A percentile compares a stretch with the other conserved stretches of the same genome.
These are phyloP conservation scores for Cyclaneusma minus DNA, from an alignment of 2,329 filamentous ascomycete genomes.

Conservation along the genomic window DNA sequence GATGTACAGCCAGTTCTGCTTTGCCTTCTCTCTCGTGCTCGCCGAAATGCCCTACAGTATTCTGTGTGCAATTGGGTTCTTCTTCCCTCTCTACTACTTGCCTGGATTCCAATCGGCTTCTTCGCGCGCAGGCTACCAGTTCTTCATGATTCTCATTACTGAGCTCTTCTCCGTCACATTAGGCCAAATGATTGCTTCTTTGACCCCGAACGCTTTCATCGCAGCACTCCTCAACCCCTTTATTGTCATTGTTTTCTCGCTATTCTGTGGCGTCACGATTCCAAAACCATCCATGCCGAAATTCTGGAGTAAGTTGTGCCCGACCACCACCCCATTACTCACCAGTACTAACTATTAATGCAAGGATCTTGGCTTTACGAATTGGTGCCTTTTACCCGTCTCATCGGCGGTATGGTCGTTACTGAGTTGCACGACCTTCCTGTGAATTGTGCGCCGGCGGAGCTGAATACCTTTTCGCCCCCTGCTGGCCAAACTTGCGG, in stretches of 20 bases:
- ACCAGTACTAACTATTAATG: too few relatives aligned
- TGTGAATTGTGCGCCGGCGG: conserved; percentile 43
- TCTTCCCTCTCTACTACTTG: conserved; percentile 72
- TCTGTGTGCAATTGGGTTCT: conserved; percentile 68
- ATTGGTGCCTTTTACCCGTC: conserved; percentile 68
- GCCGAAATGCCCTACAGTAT: conserved; percentile 77
- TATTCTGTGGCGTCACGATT: conserved; percentile 82
- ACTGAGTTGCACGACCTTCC: conserved; percentile 54
- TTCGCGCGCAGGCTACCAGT: conserved; percentile 66
- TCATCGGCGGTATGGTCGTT: conserved; percentile 66
- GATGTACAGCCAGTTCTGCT: conserved; percentile 71
- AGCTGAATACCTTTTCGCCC: conserved; percentile 54
- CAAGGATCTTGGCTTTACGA: conserved; percentile 69
- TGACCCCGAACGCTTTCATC: conserved; percentile 68
- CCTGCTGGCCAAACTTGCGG: conserved; percentile 54
- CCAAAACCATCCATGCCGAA: conserved; percentile 60
- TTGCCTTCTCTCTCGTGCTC: conserved; percentile 61
- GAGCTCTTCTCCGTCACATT: conserved; percentile 75
- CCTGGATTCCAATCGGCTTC: conserved; percentile 52
- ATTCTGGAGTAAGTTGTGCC: too few relatives aligned
- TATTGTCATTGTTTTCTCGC: conserved; percentile 64
- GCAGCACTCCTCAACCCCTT: conserved; percentile 69
- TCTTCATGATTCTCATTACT: conserved; percentile 70
- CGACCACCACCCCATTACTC: too few relatives aligned
- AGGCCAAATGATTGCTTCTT: conserved; percentile 58